Conservation (phyloP, 306 rosid species). For the Canavalia ensiformis region DNA sequence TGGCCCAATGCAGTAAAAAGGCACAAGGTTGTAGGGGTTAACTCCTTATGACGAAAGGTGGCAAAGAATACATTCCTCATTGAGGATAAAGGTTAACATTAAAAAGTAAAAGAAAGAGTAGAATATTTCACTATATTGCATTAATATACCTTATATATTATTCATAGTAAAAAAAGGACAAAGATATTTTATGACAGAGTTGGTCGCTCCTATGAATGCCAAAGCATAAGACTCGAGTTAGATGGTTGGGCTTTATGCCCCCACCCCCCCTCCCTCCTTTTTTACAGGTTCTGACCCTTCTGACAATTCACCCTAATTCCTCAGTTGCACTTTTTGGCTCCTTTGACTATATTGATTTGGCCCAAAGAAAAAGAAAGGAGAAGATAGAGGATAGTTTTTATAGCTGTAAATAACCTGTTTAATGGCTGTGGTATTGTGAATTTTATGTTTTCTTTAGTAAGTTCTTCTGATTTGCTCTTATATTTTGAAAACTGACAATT, state of each 20-base stretch:
- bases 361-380: conserved; percentile 37
- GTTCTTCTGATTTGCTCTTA: conserved; percentile 2
- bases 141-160: conserved; percentile 10
- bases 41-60: neutral
- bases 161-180: neutral
- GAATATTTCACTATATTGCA: conserved; percentile 4
- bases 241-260: neutral
- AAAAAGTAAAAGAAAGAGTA: neutral
- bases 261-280: no score
- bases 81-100: neutral
- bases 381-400: neutral
- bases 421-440: conserved; percentile 9
- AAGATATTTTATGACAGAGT: conserved; percentile 19
- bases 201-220: neutral
- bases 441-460: conserved; percentile 25
- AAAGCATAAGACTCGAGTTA: neutral
- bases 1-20: neutral
- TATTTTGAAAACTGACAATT: conserved; percentile 21
- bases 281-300: conserved; percentile 5
- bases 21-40: conserved; percentile 4
- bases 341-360: conserved; percentile 4
- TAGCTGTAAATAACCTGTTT: neutral
- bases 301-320: neutral
- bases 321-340: neutral
- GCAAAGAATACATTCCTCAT: conserved; percentile 6